Base-by-base conservation (phyloP, 352 stramenopile genomes). In the Phytophthora chlamydospora region DNA sequence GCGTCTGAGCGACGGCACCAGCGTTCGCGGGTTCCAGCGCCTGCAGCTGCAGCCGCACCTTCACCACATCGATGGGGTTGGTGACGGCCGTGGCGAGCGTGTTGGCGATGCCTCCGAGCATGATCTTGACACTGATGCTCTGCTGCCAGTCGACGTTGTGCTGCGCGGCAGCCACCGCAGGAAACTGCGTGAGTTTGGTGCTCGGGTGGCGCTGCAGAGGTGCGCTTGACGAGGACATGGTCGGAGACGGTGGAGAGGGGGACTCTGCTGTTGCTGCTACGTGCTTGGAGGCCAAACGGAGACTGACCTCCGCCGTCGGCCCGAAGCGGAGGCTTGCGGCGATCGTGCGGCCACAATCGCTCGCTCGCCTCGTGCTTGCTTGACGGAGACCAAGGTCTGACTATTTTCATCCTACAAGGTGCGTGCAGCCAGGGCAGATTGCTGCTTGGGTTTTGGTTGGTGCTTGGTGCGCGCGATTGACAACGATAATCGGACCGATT, bases 21-120 rank as follows among this genome's bases (percentile, higher is more conserved):
- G 61, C 55, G 31, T 17, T 27, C n/a, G 36, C 36, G 10, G 57
- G 47, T 41, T 60, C 61, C 27, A 80, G 68, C 31, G 67, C 75
- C 58, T 85, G 71, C 42, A 88, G 71, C 60, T 89, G 78, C 44
- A 86, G 55, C 0, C 78, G 76, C 45, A 87, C 68, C 56, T 90
- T 90, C 48, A 85, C 61, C 1, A 87, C 71, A 52, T 90, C 78
- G 45, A 89, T 71, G 12, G 78, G 78, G 68, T 88, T 83, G n/a
- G 74, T 84, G 46, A 81, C 62, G 38, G 42, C 45, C 57, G 71
- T 64, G 38, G 71, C 67, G 36, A 67, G 45, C 39, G 71, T 78
- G 69, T 89, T 89, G 59, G 79, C 71, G 49, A 84, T 52, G 39
- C 79, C 76, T 11, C 74, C 79, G 14, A 89, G 65, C 48, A 73